phyloP scores from a whole-genome alignment of 306 rosid genomes.

The Erythrophleum fordii region DNA sequence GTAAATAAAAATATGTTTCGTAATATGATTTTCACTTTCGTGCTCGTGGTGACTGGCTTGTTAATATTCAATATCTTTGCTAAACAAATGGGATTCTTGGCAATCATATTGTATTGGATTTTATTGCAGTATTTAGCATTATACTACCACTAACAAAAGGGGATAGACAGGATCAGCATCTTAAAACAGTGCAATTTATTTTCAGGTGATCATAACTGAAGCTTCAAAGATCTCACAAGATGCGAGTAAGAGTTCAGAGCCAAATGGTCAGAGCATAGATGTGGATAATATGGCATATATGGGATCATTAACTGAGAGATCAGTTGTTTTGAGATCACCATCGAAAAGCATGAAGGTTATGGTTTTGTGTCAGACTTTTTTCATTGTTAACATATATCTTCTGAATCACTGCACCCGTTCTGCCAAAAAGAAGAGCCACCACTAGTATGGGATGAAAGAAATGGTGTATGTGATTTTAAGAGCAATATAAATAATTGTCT shows the following conservation, averaged over 20 bases:
- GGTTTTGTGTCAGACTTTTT: not conserved
- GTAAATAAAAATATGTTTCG: slow-evolving; percentile 44
- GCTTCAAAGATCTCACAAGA: slow-evolving; percentile 67
- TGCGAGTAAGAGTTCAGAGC: slow-evolving; percentile 54
- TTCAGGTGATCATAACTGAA: slow-evolving; percentile 73
- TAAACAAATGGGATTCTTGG: not conserved
- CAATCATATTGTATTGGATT: slow-evolving; percentile 13
- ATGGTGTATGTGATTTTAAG: not conserved
- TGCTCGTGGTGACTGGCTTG: slow-evolving; percentile 15
- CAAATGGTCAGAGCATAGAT: slow-evolving; percentile 42
- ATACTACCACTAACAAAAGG: slow-evolving; percentile 5
- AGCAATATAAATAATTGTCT: not conserved
- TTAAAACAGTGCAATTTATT: slow-evolving; percentile 37
- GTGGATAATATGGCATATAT: slow-evolving; percentile 47
- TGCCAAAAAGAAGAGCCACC: not conserved
- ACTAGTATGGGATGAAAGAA: not conserved
- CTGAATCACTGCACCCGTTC: not conserved
- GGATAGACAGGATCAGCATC: slow-evolving; percentile 1
- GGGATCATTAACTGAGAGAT: slow-evolving; percentile 56
- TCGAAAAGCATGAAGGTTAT: slow-evolving; percentile 75
- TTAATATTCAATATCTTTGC: not conserved
- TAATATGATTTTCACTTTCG: slow-evolving; percentile 5
- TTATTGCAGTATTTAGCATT: not conserved
- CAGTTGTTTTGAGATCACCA: slow-evolving; percentile 67
- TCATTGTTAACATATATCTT: not conserved